Conservation (phyloP, 306 rosid genomes). For the Chamaecrista fasciculata region DNA sequence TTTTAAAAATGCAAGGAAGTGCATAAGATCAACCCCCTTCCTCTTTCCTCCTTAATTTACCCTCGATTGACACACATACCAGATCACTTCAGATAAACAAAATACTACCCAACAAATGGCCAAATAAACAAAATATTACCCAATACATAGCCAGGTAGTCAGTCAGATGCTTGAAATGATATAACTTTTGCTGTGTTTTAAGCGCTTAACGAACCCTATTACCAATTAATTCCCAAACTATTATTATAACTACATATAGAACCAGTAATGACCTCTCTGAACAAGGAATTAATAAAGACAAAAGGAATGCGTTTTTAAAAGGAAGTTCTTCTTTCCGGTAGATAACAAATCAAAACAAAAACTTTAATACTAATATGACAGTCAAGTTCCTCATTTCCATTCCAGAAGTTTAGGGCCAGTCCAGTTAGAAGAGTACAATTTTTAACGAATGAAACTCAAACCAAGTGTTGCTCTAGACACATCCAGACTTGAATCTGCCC, state of each 20-base stretch:
- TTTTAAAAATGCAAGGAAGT: neutral
- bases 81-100: neutral
- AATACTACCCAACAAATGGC: neutral
- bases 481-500: neutral
- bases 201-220: neutral
- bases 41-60: neutral
- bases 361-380: neutral
- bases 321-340: neutral
- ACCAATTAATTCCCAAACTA: conserved; percentile 1
- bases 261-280: neutral
- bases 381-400: neutral
- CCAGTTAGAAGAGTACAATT: neutral
- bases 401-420: neutral
- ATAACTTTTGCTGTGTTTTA: neutral
- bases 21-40: conserved; percentile 1
- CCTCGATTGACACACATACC: neutral
- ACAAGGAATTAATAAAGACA: neutral
- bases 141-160: neutral
- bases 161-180: neutral
- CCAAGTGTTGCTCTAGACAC: neutral
- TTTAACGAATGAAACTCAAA: neutral
- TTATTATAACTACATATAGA: neutral
- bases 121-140: neutral
- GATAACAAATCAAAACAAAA: neutral
- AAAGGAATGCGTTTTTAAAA: neutral